Evolutionary conservation across 177 flowering plant species (phyloP), one percentile per base, ranked within the genome.

Genomic region (Vitis hybrid): DNA sequence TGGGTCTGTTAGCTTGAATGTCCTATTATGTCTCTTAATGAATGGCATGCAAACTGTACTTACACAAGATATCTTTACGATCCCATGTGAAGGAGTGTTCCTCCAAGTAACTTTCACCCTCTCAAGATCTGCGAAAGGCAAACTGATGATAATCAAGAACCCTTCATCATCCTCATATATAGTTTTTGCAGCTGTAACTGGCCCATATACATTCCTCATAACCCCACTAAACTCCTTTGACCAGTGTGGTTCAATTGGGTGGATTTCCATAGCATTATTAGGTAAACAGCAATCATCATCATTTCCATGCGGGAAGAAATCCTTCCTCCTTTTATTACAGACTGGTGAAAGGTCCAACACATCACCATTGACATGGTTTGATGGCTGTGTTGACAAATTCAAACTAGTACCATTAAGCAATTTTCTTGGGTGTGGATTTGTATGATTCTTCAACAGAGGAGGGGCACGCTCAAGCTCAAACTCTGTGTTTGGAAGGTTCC

Each of bases 221-320:
- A 77, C 84, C 32, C 88, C 88, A 72, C 80, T 82, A 48, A 82
- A 84, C 14, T 79, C 85, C 40, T 72, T 70, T 17, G 73, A 3
- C 88, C 88, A 84, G 18, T 52, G 71, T 2, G 81, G 84, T 55
- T 82, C 86, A 49, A 60, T 56, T 5, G 76, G 80, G 51, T 68
- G 82, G 54, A 73, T 71, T 40, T 77, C 80, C 65, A 72, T 49
- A 49, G 66, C 57, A 64, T 73, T 78, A 30, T 66, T 76, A 1
- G 70, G 56, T 52, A 78, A 65, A 50, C 65, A 77, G 15, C 76
- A 66, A 6, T 78, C 84, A 6, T 79, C 84, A 9, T 78, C 80
- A 60, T 62, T 79, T 5, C 73, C 77, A 40, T 66, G 77, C 1
- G 75, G 59, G 60, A 72, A 78, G 17, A 64, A 75, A 23, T 81